Conservation (phyloP, 2,329 filamentous ascomycete genomes). For the Exophiala aquamarina region DNA sequence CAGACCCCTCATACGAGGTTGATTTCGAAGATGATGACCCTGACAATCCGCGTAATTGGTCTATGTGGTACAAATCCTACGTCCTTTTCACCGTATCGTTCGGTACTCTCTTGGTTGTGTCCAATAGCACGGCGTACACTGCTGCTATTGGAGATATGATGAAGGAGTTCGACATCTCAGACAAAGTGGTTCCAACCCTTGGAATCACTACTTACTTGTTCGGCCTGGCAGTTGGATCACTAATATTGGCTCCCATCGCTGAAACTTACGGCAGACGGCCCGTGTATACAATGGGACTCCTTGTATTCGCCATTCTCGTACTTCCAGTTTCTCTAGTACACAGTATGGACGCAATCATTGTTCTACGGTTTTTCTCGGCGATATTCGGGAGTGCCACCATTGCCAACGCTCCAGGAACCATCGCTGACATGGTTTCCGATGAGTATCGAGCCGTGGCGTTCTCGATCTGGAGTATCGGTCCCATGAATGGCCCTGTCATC, state of each 20-base stretch:
- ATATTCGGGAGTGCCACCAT: constrained; percentile 78
- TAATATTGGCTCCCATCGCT: constrained; percentile 70
- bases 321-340: constrained; percentile 70
- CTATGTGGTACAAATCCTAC: constrained; percentile 57
- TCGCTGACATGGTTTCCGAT: constrained; percentile 79
- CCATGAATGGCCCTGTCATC: constrained; percentile 71
- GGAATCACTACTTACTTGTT: constrained; percentile 78
- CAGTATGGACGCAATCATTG: constrained; percentile 67
- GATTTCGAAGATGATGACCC: constrained; percentile 66
- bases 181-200: constrained; percentile 64
- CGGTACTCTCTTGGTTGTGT: constrained; percentile 59
- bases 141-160: constrained; percentile 69
- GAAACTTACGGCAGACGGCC: constrained; percentile 48
- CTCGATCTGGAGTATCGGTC: constrained; percentile 78
- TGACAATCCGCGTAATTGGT: constrained; percentile 69
- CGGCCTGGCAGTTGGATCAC: constrained; percentile 69
- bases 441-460: constrained; percentile 80
- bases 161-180: constrained; percentile 61
- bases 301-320: constrained; percentile 65
- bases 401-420: constrained; percentile 76
- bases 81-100: constrained; percentile 58
- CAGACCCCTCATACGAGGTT: constrained; percentile 67
- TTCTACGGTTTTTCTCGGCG: constrained; percentile 72
- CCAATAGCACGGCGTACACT: constrained; percentile 79
- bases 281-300: constrained; percentile 68